Evolutionary conservation across 345 rosid genomes (phyloP), one percentile per base, ranked within the genome.

Genomic region (Bruguiera gymnorhiza): DNA sequence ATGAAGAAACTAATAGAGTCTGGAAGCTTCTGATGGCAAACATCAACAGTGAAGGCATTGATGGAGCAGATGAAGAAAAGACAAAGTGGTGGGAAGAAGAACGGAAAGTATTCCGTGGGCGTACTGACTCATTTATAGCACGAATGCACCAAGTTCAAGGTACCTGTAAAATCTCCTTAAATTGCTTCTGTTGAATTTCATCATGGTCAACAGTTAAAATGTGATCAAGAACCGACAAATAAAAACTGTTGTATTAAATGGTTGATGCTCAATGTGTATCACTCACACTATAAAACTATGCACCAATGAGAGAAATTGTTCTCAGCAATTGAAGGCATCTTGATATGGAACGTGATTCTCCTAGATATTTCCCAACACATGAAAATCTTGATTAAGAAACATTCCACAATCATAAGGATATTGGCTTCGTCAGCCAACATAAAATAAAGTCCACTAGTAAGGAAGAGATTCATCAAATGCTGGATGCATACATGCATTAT

Each of bases 111-210:
- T 72, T 77, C 66, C 50, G 46, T 32, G 76, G 76, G n/a, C 76
- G 80, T 19, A 23, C 70, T 29, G 34, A 63, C 66, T 71, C 80
- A 30, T 77, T 77, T 21, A 71, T 77, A 71, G 80, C 80, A 67
- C 65, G 80, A 50, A 77, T 77, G 80, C 80, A 77, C 65, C 76
- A 67, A 31, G 80, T 77, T 56, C 80, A 77, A 77, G 80, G 80
- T 77, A 66, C 15, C 31, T 3, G 43, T 55, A 31, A 34, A 63
- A 26, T 74, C 70, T 51, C 32, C 46, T 46, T 5, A 50, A 54
- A 73, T 62, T 57, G 52, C 72, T 53, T 69, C 50, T 56, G 27
- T 64, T 39, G n/a, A 34, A 60, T 60, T 37, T 69, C 8, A 60
- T 16, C 69, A 26, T 11, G 54, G 19, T 50, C 32, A 29, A 43